Base-by-base conservation (phyloP, 345 rosid species). In the Dipteronia sinensis region DNA sequence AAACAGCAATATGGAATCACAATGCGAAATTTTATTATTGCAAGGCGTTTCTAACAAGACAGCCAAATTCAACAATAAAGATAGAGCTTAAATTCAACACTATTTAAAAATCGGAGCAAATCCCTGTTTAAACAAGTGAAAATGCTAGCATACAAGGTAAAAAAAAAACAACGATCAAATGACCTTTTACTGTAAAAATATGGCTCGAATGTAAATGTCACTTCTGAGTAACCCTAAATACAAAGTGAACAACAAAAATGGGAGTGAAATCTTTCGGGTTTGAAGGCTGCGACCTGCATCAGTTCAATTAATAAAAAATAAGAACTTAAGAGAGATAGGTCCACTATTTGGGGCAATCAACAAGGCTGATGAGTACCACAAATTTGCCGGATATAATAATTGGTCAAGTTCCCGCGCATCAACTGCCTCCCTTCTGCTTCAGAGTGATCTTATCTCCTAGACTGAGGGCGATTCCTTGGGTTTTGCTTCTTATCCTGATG, bases 381-480 rank as follows among this genome's bases (percentile, higher is more conserved):
- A 31, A 68, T 72, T 71, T 22, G 53, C n/a, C 25, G n/a, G 64
- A 77, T 42, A 77, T 53, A 64, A 63, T 42, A 23, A 16, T 2
- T 31, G 72, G 55, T 31, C 38, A n/a, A 34, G 4, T 23, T n/a
- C 29, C 49, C 3, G 7, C 20, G 29, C 49, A 62, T 91, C 85
- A 91, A 77, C 83, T 80, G 71, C 90, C 87, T 71, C 93, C 93
- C 82, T 91, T 91, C 87, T 91, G 95, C 87, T 91, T 91, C 70
- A 91, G 85, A 46, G 95, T 91, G 74, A 91, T 91, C 86, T 90
- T 91, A 80, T 91, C 95, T 20, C 95, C 95, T 0, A 91, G 88
- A 76, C 95, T 91, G 19, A 93, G 87, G 55, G 98, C 98, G 76
- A 93, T 93, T 46, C 98, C 98, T 82, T 93, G 98, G 42, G 98